Evolutionary conservation across 2,329 filamentous ascomycete species (phyloP), one percentile per base, ranked within the genome.

Genomic region (Chaetomiaceae sp.): DNA sequence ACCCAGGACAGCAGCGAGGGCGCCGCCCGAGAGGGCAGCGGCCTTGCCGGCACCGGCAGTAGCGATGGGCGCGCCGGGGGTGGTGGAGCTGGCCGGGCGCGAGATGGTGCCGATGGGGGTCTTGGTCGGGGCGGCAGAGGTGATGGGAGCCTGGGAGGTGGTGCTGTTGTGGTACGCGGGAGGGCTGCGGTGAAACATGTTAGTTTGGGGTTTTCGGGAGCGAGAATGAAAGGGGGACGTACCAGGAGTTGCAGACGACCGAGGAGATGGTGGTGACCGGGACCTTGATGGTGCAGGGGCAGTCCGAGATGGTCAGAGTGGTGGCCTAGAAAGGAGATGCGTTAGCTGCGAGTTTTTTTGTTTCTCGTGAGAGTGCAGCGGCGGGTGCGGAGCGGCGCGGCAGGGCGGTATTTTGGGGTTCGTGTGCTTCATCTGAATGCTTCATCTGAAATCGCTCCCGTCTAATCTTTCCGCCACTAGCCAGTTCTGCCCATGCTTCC

Each of bases 281-380:
- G 74, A 77, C 79, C 73, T 75, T 78, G 71, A 82, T 66, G 66
- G 81, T 88, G 83, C 83, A 87, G 63, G 84, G 80, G 79, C 85
- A 86, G 77, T 85, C 75, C 64, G 81, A 81, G 77, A 87, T 80
- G 74, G 84, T 87, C 70, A 87, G 71, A 69, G 82, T 85, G 69
- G 82, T 85, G 67, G 84, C 72, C 79, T 51, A 33, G 30, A 11
- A 13, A 37, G 5, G 30, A 29, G n/a, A 82, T 47, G 5, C 20
- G 59, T 61, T 56, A 62, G 59, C 43, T 27, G 40, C 16, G 11
- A n/a, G 29, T 30, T 55, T n/a, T 11, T 36, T 8, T 4, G 20
- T 32, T 14, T 20, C n/a, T n/a, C n/a, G n/a, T n/a, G n/a, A n/a
- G 7, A 3, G 21, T 9, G 18, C 8, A 7, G 16, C 16, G 18